Percentiles rank a stretch among this genome's conserved stretches.
These are phyloP conservation scores for Pisolithus microcarpus DNA, from an alignment of 768 basidiomycete genomes.

Conservation along the genomic window DNA sequence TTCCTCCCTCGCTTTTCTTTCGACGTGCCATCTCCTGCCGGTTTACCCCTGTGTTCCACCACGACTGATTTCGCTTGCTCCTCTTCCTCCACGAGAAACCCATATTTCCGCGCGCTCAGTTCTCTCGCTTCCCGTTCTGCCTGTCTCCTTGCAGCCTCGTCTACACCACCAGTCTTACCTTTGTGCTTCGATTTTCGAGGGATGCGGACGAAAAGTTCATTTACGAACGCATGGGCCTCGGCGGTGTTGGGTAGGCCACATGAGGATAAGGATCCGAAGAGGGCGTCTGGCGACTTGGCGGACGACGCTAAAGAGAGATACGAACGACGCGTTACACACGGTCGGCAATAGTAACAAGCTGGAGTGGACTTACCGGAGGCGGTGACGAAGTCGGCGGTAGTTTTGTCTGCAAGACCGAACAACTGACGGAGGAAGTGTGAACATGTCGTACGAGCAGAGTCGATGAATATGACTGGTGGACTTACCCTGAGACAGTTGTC, in stretches of 20 bases:
- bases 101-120: constrained; percentile 65
- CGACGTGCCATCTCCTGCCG: constrained; percentile 13
- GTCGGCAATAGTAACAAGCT: neutral
- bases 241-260: constrained; percentile 78
- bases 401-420: constrained; percentile 78
- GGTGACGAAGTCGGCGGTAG: constrained; percentile 80
- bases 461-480: neutral
- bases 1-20: constrained; percentile 57
- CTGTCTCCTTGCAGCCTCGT: constrained; percentile 47
- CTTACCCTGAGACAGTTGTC: constrained; percentile 69
- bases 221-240: constrained; percentile 73
- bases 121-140: constrained; percentile 71
- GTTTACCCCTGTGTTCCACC: constrained; percentile 30
- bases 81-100: constrained; percentile 80
- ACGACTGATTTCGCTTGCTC: constrained; percentile 32
- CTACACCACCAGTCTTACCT: constrained; percentile 33
- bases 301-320: constrained; percentile 47
- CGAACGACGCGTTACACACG: constrained; percentile 1
- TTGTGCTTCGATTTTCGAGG: constrained; percentile 77
- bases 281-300: constrained; percentile 70
- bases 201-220: constrained; percentile 65
- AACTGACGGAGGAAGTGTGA: constrained; percentile 43
- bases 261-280: constrained; percentile 67
- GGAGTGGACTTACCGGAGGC: constrained; percentile 56
- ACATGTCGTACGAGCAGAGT: neutral